These are phyloP conservation scores for Spathaspora girioi DNA, from an alignment of 805 yeast species.

Conservation along the genomic window DNA sequence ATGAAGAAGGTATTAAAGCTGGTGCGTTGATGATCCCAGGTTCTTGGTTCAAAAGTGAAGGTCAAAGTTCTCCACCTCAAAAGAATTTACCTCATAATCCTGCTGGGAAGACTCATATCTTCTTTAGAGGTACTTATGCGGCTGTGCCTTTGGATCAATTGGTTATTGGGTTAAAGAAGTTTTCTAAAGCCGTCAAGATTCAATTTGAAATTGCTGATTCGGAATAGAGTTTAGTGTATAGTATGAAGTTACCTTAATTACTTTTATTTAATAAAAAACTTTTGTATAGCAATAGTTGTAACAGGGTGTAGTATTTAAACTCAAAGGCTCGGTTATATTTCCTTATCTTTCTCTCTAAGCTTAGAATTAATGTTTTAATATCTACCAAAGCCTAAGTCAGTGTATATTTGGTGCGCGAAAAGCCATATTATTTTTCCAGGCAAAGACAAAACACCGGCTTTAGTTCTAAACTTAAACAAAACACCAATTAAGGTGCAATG, in stretches of 20 bases:
- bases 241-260: background rate
- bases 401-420: too few species aligned
- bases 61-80: slow-evolving; percentile 58
- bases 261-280: too few species aligned
- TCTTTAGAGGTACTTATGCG: slow-evolving; percentile 87
- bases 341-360: too few species aligned
- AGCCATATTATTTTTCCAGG: background rate
- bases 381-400: too few species aligned
- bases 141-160: slow-evolving; percentile 73
- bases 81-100: slow-evolving; percentile 39
- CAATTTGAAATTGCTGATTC: slow-evolving; percentile 54
- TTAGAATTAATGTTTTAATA: too few species aligned
- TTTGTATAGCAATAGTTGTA: too few species aligned
- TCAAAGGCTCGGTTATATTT: too few species aligned
- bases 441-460: background rate
- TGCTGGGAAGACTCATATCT: slow-evolving; percentile 45
- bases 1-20: slow-evolving; percentile 53
- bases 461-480: background rate
- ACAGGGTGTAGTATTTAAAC: too few species aligned
- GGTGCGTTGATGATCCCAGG: slow-evolving; percentile 81
- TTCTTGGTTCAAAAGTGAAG: slow-evolving; percentile 67
- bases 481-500: slow-evolving; percentile 15
- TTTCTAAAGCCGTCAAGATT: slow-evolving; percentile 57
- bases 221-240: background rate
- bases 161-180: slow-evolving; percentile 58